Evolutionary conservation across 2,329 filamentous ascomycete genomes (phyloP).

Genomic region (Neofusicoccum parvum): DNA sequence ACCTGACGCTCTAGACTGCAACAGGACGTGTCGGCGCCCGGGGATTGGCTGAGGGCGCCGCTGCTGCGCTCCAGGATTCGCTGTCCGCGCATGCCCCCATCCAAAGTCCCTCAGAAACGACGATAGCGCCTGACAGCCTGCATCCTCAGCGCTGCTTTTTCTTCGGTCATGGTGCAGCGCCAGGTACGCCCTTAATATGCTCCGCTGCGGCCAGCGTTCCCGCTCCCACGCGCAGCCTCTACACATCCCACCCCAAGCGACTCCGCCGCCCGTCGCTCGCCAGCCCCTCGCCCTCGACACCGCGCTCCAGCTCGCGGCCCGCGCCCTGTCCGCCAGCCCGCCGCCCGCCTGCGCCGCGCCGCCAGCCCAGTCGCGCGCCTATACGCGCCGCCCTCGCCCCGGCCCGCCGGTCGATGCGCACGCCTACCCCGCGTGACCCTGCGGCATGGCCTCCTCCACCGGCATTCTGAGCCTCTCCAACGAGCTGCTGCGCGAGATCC

Average conservation of each 20-base stretch:
- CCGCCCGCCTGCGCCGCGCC: not conserved
- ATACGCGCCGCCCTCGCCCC: not conserved
- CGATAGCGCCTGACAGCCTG: slow-evolving; percentile 26
- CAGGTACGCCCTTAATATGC: slow-evolving; percentile 14
- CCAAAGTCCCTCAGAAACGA: slow-evolving; percentile 19
- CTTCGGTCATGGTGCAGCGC: slow-evolving; percentile 11
- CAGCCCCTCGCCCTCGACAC: not conserved
- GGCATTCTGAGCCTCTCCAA: slow-evolving; percentile 46
- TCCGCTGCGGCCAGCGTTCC: not conserved
- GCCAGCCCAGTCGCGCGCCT: not conserved
- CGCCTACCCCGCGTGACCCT: slow-evolving; percentile 32
- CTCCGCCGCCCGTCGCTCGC: not conserved
- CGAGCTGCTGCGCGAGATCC: slow-evolving; percentile 53
- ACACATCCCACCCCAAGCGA: not conserved
- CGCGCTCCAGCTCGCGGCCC: not conserved
- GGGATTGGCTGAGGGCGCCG: too few relatives aligned
- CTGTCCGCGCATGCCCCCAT: slow-evolving; percentile 17
- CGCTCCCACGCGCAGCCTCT: not conserved
- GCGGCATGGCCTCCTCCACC: slow-evolving; percentile 29
- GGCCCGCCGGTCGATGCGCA: slow-evolving; percentile 30
- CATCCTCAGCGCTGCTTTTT: slow-evolving; percentile 20
- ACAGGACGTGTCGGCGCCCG: not conserved
- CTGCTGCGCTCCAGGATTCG: slow-evolving; percentile 8
- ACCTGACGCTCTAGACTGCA: slow-evolving; percentile 13
- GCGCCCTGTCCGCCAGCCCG: not conserved